A percentile compares a stretch with the other conserved stretches of the same genome.
phyloP scores from a whole-genome alignment of 441 rosid genomes.

The Gossypium schwendimanii region DNA sequence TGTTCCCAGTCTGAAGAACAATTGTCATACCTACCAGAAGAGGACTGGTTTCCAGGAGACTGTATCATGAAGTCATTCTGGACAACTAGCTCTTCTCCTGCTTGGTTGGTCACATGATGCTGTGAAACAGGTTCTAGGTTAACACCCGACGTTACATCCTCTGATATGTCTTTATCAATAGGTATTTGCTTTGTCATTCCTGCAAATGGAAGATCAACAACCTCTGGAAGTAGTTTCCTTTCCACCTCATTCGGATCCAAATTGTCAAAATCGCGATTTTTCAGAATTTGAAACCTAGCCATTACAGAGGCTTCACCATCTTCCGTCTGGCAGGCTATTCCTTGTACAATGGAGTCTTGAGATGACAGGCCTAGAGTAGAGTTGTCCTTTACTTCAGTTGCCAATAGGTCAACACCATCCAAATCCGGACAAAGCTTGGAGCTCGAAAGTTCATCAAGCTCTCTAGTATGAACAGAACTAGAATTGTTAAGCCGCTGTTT shows the following conservation, averaged over 20 bases:
- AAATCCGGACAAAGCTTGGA: conserved; percentile 17
- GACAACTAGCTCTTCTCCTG: conserved; percentile 15
- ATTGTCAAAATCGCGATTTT: conserved; percentile 21
- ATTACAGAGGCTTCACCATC: conserved; percentile 29
- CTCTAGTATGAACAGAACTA: conserved; percentile 16
- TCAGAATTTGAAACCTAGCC: conserved; percentile 37
- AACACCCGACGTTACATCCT: conserved; percentile 11
- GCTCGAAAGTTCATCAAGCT: conserved; percentile 21
- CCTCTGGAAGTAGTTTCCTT: conserved; percentile 10
- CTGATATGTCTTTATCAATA: not conserved
- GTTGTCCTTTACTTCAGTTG: conserved; percentile 20
- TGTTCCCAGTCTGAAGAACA: conserved; percentile 72
- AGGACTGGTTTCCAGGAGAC: conserved; percentile 20
- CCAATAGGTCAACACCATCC: conserved; percentile 21
- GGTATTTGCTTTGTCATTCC: conserved; percentile 17
- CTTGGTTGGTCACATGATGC: not conserved
- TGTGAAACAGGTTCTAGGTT: conserved; percentile 8
- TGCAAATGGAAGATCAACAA: conserved; percentile 18
- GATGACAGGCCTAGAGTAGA: conserved; percentile 3
- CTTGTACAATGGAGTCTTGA: conserved; percentile 12
- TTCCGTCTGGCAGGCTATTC: conserved; percentile 12
- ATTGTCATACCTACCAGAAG: conserved; percentile 29
- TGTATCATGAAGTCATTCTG: conserved; percentile 17
- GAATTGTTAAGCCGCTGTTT: conserved; percentile 27
- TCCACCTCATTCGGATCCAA: conserved; percentile 16